Base-by-base conservation (phyloP, 202 grass and related monocot genomes). In the Bolboschoenoplectus hybrid region DNA sequence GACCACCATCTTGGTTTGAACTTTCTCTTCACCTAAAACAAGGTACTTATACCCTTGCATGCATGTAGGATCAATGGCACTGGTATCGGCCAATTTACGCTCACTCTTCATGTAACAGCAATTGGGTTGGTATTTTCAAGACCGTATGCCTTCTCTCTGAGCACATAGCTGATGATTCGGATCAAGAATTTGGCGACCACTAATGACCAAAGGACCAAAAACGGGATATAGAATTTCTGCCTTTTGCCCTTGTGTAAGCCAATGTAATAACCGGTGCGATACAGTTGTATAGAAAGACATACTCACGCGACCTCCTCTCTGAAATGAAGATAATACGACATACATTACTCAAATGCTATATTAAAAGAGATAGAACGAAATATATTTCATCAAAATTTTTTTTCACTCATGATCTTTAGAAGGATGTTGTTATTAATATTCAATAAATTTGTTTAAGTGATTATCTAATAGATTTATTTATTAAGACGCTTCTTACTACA, bases 71-170 rank as follows among this genome's bases (percentile, higher is more conserved):
- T 87, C 49, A 1, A 7, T 1, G 1, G 2, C 8, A 1, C 47
- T 45, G 3, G 20, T 7, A 10, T 6, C 3, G 19, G 32, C 47
- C 36, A 44, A 1, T 5, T 46, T 11, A 82, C 82, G 67, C 84
- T 90, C 88, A 60, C 74, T 65, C 46, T 88, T 85, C 88, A 90
- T 93, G 86, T 93, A 87, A 7, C 74, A 4, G 86, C 73, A 49
- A 93, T 86, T 16, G 79, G 39, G 55, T 58, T 67, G 10, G 63
- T 69, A 71, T 67, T 90, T 39, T 64, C 62, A 34, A 68, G 63
- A 5, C 88, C 83, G 32, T 90, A 90, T 20, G 7, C 36, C 56
- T 9, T 49, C 13, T 84, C 79, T 62, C 83, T 79, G 10, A 51
- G 16, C 51, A 61, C 35, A 80, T 85, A 85, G 5, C 85, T 83